Base-by-base conservation (phyloP, 1,139 yeast species). In the Nakaseomyces delphensis region DNA sequence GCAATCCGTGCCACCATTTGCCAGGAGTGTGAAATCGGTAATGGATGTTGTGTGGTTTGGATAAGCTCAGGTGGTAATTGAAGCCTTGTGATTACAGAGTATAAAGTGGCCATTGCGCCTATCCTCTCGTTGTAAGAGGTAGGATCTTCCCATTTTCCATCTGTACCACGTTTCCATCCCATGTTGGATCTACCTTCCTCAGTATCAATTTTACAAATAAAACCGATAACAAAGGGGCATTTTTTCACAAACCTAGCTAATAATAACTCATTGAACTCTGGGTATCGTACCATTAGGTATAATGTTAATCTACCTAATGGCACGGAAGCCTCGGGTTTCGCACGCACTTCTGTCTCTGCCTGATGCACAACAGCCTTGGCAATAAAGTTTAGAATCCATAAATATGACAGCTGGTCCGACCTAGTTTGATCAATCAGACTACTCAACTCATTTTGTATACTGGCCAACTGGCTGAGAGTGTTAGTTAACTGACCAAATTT, bases 331-430 rank as follows among this genome's bases (percentile, higher is more conserved):
- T 77, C 74, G 1, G 94, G 79, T 47, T 82, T 76, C 0, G 84
- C 95, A 4, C 83, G 73, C 10, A 86, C 89, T 62, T 91, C 98
- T 0, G 95, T 77, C 62, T 87, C 97, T 1, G 96, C 94, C 64
- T 93, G 98, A 32, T 83, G 78, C 1, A 91, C 84, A 1, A 87
- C 66, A 1, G 93, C 83, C 57, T 91, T 91, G 7, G 96, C 83
- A 29, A 83, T 73, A 55, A 81, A 83, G 57, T 91, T 91, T 29
- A 87, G 64, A 11, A 82, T 71, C 87, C 95, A 89, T 32, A 72
- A 63, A 55, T 68, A 81, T 0, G 79, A 82, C 13, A 81, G 57
- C 1, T 70, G 71, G 44, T 71, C 63, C 1, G 54, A 43, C 41
- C 68, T 66, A 0, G 83, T 73, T 23, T 71, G 68, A 3, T 59